phyloP scores from a whole-genome alignment of 345 rosid genomes.

The Aquilaria malaccensis region DNA sequence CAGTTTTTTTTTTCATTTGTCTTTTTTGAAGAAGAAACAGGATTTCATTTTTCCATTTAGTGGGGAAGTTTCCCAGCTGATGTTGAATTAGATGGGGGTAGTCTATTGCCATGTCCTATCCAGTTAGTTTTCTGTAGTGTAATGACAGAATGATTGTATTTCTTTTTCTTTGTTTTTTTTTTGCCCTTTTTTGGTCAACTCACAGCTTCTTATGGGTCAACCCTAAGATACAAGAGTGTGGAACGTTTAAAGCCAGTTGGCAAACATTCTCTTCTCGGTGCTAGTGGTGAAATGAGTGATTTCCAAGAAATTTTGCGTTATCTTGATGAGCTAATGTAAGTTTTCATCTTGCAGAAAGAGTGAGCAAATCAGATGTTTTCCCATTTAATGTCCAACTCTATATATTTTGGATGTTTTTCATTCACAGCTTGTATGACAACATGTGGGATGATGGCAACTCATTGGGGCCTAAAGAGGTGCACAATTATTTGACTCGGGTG shows the following conservation, averaged over 20 bases:
- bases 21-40: too few species aligned
- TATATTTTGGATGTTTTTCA: conserved; percentile 10
- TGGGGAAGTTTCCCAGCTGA: too few species aligned
- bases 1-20: background rate
- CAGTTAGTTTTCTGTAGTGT: background rate
- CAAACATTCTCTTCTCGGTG: conserved; percentile 94
- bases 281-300: conserved; percentile 95
- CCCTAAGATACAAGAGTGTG: conserved; percentile 83
- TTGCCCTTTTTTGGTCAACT: background rate
- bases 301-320: conserved; percentile 85
- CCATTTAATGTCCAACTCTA: conserved; percentile 10
- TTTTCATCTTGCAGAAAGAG: background rate
- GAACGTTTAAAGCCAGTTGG: conserved; percentile 86
- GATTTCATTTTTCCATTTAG: background rate
- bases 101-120: too few species aligned
- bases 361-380: background rate
- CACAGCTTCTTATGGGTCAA: conserved; percentile 94
- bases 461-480: conserved; percentile 98
- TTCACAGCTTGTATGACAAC: conserved; percentile 78
- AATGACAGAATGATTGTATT: background rate
- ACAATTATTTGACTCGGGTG: conserved; percentile 83
- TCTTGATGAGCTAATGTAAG: conserved; percentile 93
- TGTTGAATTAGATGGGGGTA: too few species aligned
- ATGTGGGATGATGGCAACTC: conserved; percentile 99
- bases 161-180: background rate